Conservation (phyloP, 352 stramenopile genomes). For the Pythium brachiatum region DNA sequence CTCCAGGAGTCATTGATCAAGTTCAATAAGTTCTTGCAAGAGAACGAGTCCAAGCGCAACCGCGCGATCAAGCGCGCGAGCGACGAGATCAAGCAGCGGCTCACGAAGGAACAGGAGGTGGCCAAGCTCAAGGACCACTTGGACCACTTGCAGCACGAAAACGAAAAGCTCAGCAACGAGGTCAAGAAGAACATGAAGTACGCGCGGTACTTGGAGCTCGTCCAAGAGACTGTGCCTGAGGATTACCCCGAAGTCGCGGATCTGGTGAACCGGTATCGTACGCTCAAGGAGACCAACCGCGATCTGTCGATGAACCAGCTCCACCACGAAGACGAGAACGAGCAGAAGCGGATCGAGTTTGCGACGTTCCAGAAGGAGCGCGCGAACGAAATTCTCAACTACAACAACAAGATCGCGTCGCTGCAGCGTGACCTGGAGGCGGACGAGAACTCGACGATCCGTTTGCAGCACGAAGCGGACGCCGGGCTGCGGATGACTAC, state of each 20-base stretch:
- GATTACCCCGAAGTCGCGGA: constrained; percentile 92
- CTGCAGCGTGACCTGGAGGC: constrained; percentile 79
- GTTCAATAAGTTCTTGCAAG: constrained; percentile 95
- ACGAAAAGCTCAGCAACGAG: constrained; percentile 57
- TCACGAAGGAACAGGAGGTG: constrained; percentile 89
- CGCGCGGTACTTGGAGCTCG: constrained; percentile 83
- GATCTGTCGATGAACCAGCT: constrained; percentile 74
- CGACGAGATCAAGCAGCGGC: constrained; percentile 91
- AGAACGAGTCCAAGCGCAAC: constrained; percentile 94
- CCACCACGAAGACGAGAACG: constrained; percentile 84
- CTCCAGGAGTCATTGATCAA: constrained; percentile 95
- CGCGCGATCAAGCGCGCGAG: constrained; percentile 89
- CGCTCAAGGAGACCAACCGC: constrained; percentile 89
- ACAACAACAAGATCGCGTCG: constrained; percentile 89
- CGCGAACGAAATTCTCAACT: constrained; percentile 91
- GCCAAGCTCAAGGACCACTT: constrained; percentile 71
- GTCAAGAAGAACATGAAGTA: constrained; percentile 87
- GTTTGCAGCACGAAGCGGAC: constrained; percentile 87
- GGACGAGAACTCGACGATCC: constrained; percentile 63
- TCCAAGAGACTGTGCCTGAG: constrained; percentile 88
- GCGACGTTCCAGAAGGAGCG: constrained; percentile 86
- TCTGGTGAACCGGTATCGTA: constrained; percentile 91
- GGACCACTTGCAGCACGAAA: constrained; percentile 58
- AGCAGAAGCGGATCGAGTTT: constrained; percentile 80
- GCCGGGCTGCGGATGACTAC: constrained; percentile 84